Evolutionary conservation across 495 filamentous ascomycete genomes (phyloP), one percentile per base, ranked within the genome.

Genomic region (Ascobolus immersus): DNA sequence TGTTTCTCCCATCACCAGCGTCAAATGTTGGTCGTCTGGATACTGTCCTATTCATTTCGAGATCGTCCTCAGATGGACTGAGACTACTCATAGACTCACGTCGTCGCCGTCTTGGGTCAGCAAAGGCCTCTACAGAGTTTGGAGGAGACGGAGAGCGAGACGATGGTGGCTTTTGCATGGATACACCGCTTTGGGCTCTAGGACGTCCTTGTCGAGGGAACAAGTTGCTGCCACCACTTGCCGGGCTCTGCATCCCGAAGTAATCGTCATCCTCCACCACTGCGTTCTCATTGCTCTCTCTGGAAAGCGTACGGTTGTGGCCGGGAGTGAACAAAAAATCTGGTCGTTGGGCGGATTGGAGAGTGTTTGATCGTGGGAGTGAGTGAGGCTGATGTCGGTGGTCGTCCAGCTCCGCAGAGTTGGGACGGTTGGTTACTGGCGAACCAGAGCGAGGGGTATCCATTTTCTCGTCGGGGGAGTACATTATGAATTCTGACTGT

Each of bases 121-220:
- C 89, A 52, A 96, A 96, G 11, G 86, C 86, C 52, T 93, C 84
- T 17, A 96, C 86, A 2, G 86, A 96, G 51, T 93, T 94, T 2
- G 86, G 82, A 8, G 81, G 82, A 12, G 89, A 96, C 0, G 64
- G 60, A 2, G 77, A 77, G 17, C 77, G 63, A 22, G 65, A 68
- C 4, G 66, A 71, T 5, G 55, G 26, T 59, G 57, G 3, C 62
- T 55, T 34, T 51, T 53, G 21, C 52, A 53, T 6, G 50, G 38
- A 15, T 45, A 37, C 10, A 28, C 39, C 22, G 24, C 20, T 19
- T 38, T 44, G 4, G 57, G 56, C 21, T 55, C 54, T 1, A 48
- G 33, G 5, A 51, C 52, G 4, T 44, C 47, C n/a, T 48, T 17
- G 17, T n/a, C 9, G 17, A n/a, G 28, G 18, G 21, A 14, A 28